These are phyloP conservation scores for Paramecium pentaurelia DNA, from an alignment of 73 alveolate genomes.

Conservation along the genomic window DNA sequence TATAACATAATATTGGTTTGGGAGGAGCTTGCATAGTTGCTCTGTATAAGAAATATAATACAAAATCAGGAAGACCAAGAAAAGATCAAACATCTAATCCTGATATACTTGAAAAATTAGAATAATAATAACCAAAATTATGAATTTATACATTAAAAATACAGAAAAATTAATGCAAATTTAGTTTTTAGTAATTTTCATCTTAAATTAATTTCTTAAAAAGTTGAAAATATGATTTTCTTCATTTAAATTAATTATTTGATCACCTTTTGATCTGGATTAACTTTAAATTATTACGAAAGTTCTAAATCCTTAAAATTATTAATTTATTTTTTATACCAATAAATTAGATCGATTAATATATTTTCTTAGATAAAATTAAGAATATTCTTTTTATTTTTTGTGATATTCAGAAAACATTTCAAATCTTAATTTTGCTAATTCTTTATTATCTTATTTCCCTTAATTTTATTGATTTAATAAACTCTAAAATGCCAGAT, in stretches of 20 bases:
- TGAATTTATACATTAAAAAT: neutral
- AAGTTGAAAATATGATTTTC: neutral
- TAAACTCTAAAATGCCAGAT: neutral
- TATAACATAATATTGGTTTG: constrained; percentile 85
- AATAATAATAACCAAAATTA: constrained; percentile 27
- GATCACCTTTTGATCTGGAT: neutral
- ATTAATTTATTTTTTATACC: neutral
- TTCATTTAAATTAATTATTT: neutral
- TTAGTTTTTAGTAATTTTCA: neutral
- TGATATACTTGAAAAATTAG: constrained; percentile 34
- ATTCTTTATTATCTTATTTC: neutral
- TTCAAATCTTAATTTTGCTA: neutral
- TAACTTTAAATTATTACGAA: neutral
- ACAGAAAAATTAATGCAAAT: neutral
- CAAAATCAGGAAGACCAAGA: constrained; percentile 42
- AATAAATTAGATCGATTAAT: neutral
- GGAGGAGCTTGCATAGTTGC: constrained; percentile 91
- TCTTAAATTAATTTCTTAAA: neutral
- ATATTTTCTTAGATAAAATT: neutral
- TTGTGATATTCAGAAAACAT: neutral
- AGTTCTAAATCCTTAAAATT: neutral
- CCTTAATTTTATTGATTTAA: neutral
- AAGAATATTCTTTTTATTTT: neutral
- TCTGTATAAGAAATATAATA: constrained; percentile 73
- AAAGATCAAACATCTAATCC: constrained; percentile 56